Evolutionary conservation across 179 eudicot species (phyloP).

Genomic region (Vitellaria paradoxa): DNA sequence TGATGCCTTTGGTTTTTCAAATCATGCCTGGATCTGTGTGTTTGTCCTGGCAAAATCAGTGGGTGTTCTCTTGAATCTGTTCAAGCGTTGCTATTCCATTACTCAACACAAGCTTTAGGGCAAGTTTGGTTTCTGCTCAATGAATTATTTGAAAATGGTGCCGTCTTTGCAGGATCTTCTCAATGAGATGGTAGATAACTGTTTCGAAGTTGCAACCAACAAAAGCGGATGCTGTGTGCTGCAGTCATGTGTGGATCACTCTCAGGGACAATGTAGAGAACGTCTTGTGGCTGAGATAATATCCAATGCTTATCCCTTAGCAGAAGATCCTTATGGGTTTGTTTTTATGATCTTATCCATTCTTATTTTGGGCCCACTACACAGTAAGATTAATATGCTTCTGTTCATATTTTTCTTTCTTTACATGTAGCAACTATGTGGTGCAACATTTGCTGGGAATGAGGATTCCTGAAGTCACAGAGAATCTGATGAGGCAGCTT

Average conservation of each 20-base stretch:
- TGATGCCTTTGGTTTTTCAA: background rate
- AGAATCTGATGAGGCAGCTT: constrained; percentile 31
- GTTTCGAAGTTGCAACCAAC: constrained; percentile 38
- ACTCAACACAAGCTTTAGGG: background rate
- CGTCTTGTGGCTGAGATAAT: constrained; percentile 29
- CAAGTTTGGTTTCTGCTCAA: constrained; percentile 1
- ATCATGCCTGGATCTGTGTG: background rate
- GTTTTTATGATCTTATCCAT: constrained; percentile 8
- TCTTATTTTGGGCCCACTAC: background rate
- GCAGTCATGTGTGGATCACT: constrained; percentile 42
- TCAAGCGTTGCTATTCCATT: constrained; percentile 3
- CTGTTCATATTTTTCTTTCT: background rate
- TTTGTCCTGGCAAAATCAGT: background rate
- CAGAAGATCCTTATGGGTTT: constrained; percentile 57
- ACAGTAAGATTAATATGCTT: background rate
- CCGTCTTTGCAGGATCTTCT: constrained; percentile 35
- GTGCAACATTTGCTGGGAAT: constrained; percentile 44
- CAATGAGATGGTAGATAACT: constrained; percentile 31
- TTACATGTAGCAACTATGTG: constrained; percentile 45
- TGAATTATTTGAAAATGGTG: constrained; percentile 7
- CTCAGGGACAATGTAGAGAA: constrained; percentile 35
- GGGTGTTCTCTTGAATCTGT: background rate
- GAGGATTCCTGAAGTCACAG: constrained; percentile 27
- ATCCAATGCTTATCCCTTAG: constrained; percentile 29
- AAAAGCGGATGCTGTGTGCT: constrained; percentile 59